Percentiles rank a stretch among this genome's conserved stretches.
These are phyloP conservation scores for Blastomyces parvus DNA, from an alignment of 2,329 filamentous ascomycete genomes.

Conservation along the genomic window DNA sequence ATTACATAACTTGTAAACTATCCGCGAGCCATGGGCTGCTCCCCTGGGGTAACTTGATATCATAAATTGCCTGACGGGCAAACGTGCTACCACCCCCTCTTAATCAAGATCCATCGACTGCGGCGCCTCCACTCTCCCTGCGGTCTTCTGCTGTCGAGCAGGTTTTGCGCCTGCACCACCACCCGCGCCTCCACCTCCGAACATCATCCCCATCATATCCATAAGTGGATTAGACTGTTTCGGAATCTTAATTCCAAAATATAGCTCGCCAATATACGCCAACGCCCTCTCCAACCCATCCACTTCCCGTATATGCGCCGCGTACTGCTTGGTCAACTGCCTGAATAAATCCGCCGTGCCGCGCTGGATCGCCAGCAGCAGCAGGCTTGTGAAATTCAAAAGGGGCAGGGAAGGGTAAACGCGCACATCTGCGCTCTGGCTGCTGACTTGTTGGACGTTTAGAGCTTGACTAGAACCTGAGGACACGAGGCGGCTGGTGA, in stretches of 20 bases:
- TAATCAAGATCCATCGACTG: slow-evolving; percentile 39
- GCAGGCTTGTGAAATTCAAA: slow-evolving; percentile 81
- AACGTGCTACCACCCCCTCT: slow-evolving; percentile 5
- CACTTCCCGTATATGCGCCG: slow-evolving; percentile 64
- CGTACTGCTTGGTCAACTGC: slow-evolving; percentile 74
- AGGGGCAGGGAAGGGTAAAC: slow-evolving; percentile 89
- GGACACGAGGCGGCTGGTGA: slow-evolving; percentile 54
- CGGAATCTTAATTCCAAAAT: slow-evolving; percentile 84
- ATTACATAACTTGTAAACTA: background rate
- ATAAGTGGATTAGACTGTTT: slow-evolving; percentile 84
- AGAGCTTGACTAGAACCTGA: slow-evolving; percentile 47
- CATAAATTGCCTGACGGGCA: background rate
- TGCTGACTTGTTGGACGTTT: slow-evolving; percentile 72
- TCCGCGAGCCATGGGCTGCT: background rate
- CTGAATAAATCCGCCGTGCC: slow-evolving; percentile 69
- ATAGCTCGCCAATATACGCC: slow-evolving; percentile 87
- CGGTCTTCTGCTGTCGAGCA: slow-evolving; percentile 22
- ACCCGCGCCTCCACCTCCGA: slow-evolving; percentile 68
- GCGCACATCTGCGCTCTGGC: slow-evolving; percentile 60
- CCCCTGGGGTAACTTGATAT: background rate
- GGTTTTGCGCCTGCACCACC: slow-evolving; percentile 42
- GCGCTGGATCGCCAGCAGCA: slow-evolving; percentile 75
- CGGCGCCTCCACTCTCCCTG: slow-evolving; percentile 41
- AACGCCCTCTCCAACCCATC: slow-evolving; percentile 72
- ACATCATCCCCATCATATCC: slow-evolving; percentile 96